These are phyloP conservation scores for Phytophthora brassicae DNA, from an alignment of 352 stramenopile genomes.

Conservation along the genomic window DNA sequence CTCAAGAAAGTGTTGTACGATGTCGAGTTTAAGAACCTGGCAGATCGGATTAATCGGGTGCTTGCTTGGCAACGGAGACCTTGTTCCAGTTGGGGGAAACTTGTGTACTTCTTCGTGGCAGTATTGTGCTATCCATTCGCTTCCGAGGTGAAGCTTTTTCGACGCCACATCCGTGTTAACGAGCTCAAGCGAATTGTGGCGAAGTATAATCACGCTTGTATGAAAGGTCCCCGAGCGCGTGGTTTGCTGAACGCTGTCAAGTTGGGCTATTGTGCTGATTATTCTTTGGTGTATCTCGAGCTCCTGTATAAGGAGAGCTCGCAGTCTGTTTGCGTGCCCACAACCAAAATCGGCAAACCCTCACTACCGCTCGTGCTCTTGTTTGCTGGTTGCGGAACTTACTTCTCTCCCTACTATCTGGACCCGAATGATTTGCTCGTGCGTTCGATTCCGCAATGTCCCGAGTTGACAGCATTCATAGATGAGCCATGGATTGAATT, in stretches of 20 bases:
- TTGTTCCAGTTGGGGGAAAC: conserved; percentile 57
- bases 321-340: conserved; percentile 69
- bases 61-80: conserved; percentile 52
- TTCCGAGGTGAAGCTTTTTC: conserved; percentile 65
- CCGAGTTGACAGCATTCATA: conserved; percentile 82
- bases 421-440: conserved; percentile 83
- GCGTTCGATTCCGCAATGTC: conserved; percentile 74
- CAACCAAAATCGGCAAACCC: conserved; percentile 71
- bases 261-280: conserved; percentile 75
- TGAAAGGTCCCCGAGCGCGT: conserved; percentile 71
- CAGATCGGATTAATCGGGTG: conserved; percentile 64
- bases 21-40: conserved; percentile 62
- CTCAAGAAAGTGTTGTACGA: conserved; percentile 72
- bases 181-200: conserved; percentile 70
- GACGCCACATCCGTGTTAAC: conserved; percentile 74
- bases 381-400: conserved; percentile 78
- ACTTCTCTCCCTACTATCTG: conserved; percentile 78
- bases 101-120: conserved; percentile 61
- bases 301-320: conserved; percentile 76
- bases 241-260: conserved; percentile 78
- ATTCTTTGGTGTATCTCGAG: conserved; percentile 81
- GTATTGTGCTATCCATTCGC: conserved; percentile 72
- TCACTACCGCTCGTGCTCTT: conserved; percentile 71
- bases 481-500: conserved; percentile 86
- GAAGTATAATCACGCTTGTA: conserved; percentile 83